phyloP scores from a whole-genome alignment of 352 stramenopile genomes.

The Aphanomyces invadans region DNA sequence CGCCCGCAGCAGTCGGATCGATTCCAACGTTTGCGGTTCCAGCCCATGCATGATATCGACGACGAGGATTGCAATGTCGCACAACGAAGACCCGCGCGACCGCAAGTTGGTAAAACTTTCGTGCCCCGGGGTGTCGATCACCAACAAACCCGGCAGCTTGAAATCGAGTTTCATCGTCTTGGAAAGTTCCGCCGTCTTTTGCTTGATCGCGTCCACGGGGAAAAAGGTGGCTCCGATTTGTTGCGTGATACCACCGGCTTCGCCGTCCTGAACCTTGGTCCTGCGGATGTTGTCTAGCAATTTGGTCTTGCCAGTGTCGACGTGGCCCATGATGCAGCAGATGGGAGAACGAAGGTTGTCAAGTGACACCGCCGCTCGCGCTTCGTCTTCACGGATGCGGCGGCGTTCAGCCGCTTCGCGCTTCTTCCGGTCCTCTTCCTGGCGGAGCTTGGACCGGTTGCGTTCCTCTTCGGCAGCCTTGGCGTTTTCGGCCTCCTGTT shows the following conservation, averaged over 20 bases:
- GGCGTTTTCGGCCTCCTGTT: slow-evolving; percentile 64
- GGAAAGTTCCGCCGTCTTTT: slow-evolving; percentile 73
- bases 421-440: slow-evolving; percentile 80
- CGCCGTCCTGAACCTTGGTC: slow-evolving; percentile 95
- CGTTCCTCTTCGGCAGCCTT: slow-evolving; percentile 51
- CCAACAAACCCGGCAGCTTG: slow-evolving; percentile 86
- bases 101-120: slow-evolving; percentile 99
- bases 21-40: slow-evolving; percentile 98
- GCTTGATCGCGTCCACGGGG: slow-evolving; percentile 86
- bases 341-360: slow-evolving; percentile 98
- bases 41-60: slow-evolving; percentile 99
- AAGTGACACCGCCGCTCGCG: slow-evolving; percentile 77
- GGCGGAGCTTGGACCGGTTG: slow-evolving; percentile 75
- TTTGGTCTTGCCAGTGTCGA: slow-evolving; percentile 98
- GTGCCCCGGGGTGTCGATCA: slow-evolving; percentile 99
- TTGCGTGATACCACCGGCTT: slow-evolving; percentile 97
- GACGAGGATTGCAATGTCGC: slow-evolving; percentile 99
- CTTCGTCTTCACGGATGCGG: slow-evolving; percentile 58
- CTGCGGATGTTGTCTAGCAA: slow-evolving; percentile 99
- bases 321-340: slow-evolving; percentile 99
- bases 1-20: slow-evolving; percentile 92
- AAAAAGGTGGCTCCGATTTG: slow-evolving; percentile 96
- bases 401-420: slow-evolving; percentile 62
- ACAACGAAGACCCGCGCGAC: slow-evolving; percentile 93
- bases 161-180: slow-evolving; percentile 82